Evolutionary conservation across 371 early-diverging fungal species (phyloP).

Genomic region (Mortierella sp.): DNA sequence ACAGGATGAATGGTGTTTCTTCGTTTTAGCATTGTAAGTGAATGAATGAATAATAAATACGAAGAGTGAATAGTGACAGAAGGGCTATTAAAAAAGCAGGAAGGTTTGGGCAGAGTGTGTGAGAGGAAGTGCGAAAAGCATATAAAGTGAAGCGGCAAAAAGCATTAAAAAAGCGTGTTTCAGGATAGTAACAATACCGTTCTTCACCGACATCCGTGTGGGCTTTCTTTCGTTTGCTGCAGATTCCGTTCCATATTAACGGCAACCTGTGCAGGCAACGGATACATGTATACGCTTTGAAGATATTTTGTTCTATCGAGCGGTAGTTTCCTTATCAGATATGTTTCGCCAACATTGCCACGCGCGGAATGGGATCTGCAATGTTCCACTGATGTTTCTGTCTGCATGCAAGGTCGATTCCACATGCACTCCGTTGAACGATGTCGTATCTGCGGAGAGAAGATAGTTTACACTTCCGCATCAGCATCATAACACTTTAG

Average conservation of each 20-base stretch:
- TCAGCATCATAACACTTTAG: no score
- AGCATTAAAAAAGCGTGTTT: background rate
- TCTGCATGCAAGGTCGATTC: no score
- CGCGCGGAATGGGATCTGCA: no score
- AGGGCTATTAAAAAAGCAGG: no score
- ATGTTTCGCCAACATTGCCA: no score
- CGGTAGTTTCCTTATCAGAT: no score
- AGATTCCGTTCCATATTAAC: conserved; percentile 19
- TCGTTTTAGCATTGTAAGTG: conserved; percentile 12
- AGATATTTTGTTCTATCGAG: background rate
- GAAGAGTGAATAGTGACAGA: background rate
- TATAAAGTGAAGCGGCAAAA: background rate
- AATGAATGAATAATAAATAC: background rate
- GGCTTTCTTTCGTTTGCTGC: background rate
- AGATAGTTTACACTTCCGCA: no score
- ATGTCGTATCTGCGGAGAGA: no score
- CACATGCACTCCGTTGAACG: no score
- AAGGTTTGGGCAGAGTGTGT: background rate
- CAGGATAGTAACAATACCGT: background rate
- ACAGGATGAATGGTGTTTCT: conserved; percentile 33
- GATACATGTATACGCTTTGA: background rate
- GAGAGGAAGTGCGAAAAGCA: background rate
- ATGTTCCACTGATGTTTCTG: no score
- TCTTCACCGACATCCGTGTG: background rate
- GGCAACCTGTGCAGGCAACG: background rate